Evolutionary conservation across 768 basidiomycete genomes (phyloP).

Genomic region (Suillus spraguei): DNA sequence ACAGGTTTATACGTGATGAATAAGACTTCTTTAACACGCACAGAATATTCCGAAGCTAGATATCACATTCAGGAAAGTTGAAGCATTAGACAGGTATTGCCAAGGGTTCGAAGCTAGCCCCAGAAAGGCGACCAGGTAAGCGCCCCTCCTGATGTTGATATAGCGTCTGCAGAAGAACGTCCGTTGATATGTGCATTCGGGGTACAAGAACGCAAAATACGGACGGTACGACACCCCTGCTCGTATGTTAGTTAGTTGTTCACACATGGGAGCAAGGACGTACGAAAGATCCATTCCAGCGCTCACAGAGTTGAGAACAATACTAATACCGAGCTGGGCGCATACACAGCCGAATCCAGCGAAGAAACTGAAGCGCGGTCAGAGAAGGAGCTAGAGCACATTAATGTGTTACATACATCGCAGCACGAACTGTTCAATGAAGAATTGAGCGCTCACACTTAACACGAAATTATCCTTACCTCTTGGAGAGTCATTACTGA

Average conservation of each 20-base stretch:
- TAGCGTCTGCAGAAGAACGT: constrained; percentile 9
- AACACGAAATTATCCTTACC: constrained; percentile 8
- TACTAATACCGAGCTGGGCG: constrained; percentile 22
- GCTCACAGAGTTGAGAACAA: constrained; percentile 24
- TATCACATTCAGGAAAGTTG: constrained; percentile 14
- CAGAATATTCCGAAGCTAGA: constrained; percentile 16
- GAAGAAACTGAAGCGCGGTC: constrained; percentile 18
- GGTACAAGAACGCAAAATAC: background rate
- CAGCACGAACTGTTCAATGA: constrained; percentile 11
- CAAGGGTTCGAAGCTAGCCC: constrained; percentile 15
- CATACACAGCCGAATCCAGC: constrained; percentile 23
- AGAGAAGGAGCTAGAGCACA: constrained; percentile 8
- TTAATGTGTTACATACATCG: constrained; percentile 10
- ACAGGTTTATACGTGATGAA: constrained; percentile 1
- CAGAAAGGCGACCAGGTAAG: constrained; percentile 14
- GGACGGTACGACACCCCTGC: background rate
- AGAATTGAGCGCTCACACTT: background rate
- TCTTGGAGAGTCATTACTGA: constrained; percentile 11
- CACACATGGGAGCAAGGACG: background rate
- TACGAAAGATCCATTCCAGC: constrained; percentile 24
- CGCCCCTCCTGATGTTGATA: constrained; percentile 18
- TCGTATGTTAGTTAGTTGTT: background rate
- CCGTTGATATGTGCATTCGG: background rate
- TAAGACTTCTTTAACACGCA: constrained; percentile 3
- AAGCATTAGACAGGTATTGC: constrained; percentile 15